phyloP scores from a whole-genome alignment of 306 rosid genomes.

The Prinsepia uniflora region DNA sequence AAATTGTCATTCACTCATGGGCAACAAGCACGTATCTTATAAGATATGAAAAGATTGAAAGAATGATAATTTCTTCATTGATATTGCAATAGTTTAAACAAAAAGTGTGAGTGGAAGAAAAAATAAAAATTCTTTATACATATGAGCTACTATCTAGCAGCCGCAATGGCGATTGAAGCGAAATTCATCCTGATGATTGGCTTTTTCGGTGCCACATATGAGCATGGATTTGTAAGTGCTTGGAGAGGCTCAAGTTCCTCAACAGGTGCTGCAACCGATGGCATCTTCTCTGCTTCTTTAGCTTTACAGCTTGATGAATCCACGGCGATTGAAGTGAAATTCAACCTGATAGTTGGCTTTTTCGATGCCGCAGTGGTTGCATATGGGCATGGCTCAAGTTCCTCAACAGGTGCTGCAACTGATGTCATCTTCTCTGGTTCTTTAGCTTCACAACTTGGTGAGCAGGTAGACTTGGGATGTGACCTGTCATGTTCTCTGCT shows the following conservation, averaged over 20 bases:
- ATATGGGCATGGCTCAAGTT: no score
- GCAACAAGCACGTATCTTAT: no score
- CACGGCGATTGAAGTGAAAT: no score
- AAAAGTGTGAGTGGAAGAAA: neutral
- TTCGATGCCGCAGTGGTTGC: no score
- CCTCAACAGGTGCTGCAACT: no score
- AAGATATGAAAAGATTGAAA: no score
- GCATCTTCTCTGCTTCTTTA: conserved; percentile 64
- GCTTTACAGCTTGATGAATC: conserved; percentile 26
- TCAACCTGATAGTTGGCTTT: no score
- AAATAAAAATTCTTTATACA: neutral
- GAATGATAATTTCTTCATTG: no score
- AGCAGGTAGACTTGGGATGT: no score
- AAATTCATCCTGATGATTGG: conserved; percentile 83
- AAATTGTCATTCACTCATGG: no score
- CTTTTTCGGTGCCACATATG: conserved; percentile 39
- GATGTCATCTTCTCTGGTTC: conserved; percentile 3
- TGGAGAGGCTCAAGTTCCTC: conserved; percentile 86
- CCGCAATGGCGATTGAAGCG: conserved; percentile 63
- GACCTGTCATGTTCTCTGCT: no score
- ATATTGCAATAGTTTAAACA: neutral
- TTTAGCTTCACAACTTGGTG: conserved; percentile 40
- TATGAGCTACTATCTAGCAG: conserved; percentile 55
- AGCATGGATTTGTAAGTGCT: conserved; percentile 32
- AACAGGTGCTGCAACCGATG: conserved; percentile 32